Evolutionary conservation across 2,329 filamentous ascomycete species (phyloP).

Genomic region (Alternaria sp.): DNA sequence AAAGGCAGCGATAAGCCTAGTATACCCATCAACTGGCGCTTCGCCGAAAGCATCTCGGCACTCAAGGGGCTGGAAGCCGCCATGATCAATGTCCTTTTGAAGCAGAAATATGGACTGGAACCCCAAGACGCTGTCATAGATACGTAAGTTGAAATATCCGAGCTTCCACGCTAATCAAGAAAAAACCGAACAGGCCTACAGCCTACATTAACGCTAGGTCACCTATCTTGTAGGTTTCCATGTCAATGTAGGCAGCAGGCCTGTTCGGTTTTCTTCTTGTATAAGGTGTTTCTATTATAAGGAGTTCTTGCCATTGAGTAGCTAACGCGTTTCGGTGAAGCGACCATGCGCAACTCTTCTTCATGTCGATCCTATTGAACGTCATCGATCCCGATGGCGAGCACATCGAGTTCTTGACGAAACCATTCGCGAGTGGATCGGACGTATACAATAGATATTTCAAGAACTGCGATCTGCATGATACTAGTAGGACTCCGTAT

Average conservation of each 20-base stretch:
- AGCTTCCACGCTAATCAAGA: background rate
- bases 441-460: conserved; percentile 30
- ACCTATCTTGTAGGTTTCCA: no score
- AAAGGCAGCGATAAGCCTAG: conserved; percentile 53
- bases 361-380: conserved; percentile 51
- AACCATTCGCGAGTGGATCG: conserved; percentile 18
- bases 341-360: conserved; percentile 54
- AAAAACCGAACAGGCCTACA: no score
- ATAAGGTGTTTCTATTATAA: conserved; percentile 11
- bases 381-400: conserved; percentile 44
- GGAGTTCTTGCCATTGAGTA: conserved; percentile 9
- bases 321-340: background rate
- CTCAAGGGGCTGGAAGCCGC: conserved; percentile 59
- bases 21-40: conserved; percentile 64
- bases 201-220: no score
- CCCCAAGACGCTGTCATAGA: conserved; percentile 55
- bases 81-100: conserved; percentile 54
- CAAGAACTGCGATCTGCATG: conserved; percentile 37
- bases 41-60: conserved; percentile 60
- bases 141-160: conserved; percentile 39
- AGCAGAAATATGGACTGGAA: conserved; percentile 54
- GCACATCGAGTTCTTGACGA: conserved; percentile 12
- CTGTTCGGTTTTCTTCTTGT: no score
- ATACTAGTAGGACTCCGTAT: conserved; percentile 26
- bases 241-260: no score